Evolutionary conservation across 2,329 filamentous ascomycete species (phyloP), one percentile per base, ranked within the genome.

Genomic region (Fusarium subtropicale): DNA sequence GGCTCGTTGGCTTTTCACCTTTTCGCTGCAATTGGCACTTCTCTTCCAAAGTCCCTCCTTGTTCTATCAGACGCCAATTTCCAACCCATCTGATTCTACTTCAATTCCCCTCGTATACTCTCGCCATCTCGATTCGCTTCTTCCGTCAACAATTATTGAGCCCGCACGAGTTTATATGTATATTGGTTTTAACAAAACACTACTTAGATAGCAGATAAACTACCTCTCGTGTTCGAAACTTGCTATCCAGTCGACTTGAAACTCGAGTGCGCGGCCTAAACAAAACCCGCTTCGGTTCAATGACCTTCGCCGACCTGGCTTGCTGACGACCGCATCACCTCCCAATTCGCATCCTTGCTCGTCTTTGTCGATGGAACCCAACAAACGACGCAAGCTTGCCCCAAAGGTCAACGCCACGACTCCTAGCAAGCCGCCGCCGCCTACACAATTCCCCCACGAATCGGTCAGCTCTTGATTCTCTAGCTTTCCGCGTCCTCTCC

Each of bases 381-480:
- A 71, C 62, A 82, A 82, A 67, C 80, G 80, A 75, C 78, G 81
- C 73, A 81, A 81, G 76, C 76, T 82, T 76, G 81, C 81, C 72
- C 81, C 81, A 36, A 82, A 82, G 71, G 78, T 81, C 74, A 72
- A 77, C 70, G 76, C 77, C 53, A 57, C 74, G 39, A 72, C 73
- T 61, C 72, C 76, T 46, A 68, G 61, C 66, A 77, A 76, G 41
- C 63, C 75, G 65, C 78, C 77, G 63, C 78, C 76, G 63, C 66
- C 78, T 60, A 66, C 74, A 45, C 77, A 75, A 58, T 77, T 77
- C 66, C 69, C 72, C 46, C 75, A 78, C 71, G 78, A 79, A 74
- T 71, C 78, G 74, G 78, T 79, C 66, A 78, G 78, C 74, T 71
- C 68, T 72, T 59, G 54, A 59, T 56, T 55, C 68, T 65, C 66